A percentile compares a stretch with the other conserved stretches of the same genome.
Conservation (phyloP, 2,329 filamentous ascomycete genomes). For the Leptographium radiaticola region DNA sequence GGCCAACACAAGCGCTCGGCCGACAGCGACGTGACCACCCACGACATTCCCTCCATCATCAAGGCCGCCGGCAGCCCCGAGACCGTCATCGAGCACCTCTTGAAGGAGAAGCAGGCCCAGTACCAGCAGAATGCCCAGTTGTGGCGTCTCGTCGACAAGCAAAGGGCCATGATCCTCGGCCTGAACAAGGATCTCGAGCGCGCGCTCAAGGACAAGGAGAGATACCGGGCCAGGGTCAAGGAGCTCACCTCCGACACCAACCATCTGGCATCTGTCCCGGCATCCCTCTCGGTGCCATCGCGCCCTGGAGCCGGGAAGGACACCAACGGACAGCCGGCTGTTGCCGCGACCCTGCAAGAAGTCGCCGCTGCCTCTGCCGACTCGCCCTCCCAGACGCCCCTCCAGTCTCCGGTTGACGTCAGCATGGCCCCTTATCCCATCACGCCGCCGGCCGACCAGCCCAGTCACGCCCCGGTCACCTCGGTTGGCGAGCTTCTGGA, state of each 20-base stretch:
- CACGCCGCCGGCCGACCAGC: slow-evolving; percentile 45
- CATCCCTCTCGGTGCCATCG: too few relatives aligned
- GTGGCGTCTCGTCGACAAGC: slow-evolving; percentile 94
- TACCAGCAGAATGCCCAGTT: slow-evolving; percentile 83
- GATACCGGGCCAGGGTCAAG: slow-evolving; percentile 82
- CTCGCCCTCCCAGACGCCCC: slow-evolving; percentile 3
- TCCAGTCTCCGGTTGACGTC: slow-evolving; percentile 45
- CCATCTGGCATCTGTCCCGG: not conserved
- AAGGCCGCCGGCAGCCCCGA: slow-evolving; percentile 79
- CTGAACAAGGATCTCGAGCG: slow-evolving; percentile 91
- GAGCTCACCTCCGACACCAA: slow-evolving; percentile 39
- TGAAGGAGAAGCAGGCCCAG: slow-evolving; percentile 84
- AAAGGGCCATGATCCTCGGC: slow-evolving; percentile 82
- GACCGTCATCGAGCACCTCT: slow-evolving; percentile 71
- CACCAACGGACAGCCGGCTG: too few relatives aligned
- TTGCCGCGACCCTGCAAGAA: not conserved
- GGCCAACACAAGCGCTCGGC: slow-evolving; percentile 45
- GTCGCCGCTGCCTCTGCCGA: not conserved
- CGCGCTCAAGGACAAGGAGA: slow-evolving; percentile 85
- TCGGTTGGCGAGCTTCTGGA: slow-evolving; percentile 38
- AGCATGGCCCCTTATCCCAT: slow-evolving; percentile 50
- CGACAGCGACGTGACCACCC: slow-evolving; percentile 39
- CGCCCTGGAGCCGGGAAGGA: too few relatives aligned
- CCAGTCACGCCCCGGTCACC: slow-evolving; percentile 23
- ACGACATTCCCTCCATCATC: slow-evolving; percentile 69